These are phyloP conservation scores for Nelumbo lutea DNA, from an alignment of 164 flowering plant species.

Conservation along the genomic window DNA sequence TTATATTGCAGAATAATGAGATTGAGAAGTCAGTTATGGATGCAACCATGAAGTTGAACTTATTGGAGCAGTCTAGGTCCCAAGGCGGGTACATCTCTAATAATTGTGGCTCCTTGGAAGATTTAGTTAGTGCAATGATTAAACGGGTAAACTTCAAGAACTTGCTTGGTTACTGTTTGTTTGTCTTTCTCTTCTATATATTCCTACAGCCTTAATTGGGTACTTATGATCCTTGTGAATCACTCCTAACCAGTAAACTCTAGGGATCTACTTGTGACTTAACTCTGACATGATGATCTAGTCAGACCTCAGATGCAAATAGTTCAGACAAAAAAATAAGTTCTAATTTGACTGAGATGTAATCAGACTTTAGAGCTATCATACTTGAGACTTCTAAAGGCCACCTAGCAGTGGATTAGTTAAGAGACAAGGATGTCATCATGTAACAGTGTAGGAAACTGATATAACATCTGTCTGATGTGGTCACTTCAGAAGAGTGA, in stretches of 20 bases:
- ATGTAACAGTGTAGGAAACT: too few species aligned
- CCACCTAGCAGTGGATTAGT: too few species aligned
- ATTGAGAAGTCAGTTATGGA: slow-evolving; percentile 24
- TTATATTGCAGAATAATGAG: slow-evolving; percentile 24
- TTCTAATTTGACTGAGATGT: too few species aligned
- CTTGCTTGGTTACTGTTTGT: not conserved
- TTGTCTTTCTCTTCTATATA: not conserved
- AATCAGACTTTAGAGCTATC: too few species aligned
- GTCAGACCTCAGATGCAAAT: too few species aligned
- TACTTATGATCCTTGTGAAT: not conserved
- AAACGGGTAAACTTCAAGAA: slow-evolving; percentile 33
- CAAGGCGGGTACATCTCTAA: slow-evolving; percentile 27
- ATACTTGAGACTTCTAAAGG: too few species aligned
- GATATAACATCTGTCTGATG: too few species aligned
- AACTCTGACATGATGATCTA: too few species aligned
- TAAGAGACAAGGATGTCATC: too few species aligned
- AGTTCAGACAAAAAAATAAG: not conserved
- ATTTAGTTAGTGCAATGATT: slow-evolving; percentile 41
- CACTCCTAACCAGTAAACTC: not conserved
- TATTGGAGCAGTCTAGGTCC: slow-evolving; percentile 26
- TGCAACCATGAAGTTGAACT: slow-evolving; percentile 22
- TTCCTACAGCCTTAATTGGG: not conserved
- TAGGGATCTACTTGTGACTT: too few species aligned
- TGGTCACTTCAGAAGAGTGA: too few species aligned
- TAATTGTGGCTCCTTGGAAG: slow-evolving; percentile 50